A percentile compares a stretch with the other conserved stretches of the same genome.
Conservation (phyloP, 768 basidiomycete genomes). For the Leccinum sublutescens region DNA sequence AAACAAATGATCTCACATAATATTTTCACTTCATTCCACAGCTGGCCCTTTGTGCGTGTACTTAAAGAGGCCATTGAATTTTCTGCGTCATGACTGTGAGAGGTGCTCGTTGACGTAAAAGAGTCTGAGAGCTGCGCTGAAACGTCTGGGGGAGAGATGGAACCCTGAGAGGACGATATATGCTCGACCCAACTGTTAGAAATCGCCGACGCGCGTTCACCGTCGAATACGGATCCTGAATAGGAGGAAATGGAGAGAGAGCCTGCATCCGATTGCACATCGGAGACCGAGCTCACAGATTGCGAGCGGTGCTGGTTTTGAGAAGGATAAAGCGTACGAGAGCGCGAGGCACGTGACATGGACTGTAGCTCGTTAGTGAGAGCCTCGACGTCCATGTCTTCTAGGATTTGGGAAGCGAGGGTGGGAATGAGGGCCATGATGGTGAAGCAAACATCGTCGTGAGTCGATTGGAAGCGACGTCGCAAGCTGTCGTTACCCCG, state of each 20-base stretch:
- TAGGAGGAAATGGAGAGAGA: conserved; percentile 40
- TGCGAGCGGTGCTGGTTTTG: conserved; percentile 24
- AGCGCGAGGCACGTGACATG: conserved; percentile 37
- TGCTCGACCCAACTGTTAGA: conserved; percentile 48
- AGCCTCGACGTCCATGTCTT: conserved; percentile 74
- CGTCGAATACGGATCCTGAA: conserved; percentile 38
- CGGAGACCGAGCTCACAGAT: conserved; percentile 38
- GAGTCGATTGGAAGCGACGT: conserved; percentile 71
- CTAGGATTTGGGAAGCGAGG: conserved; percentile 61
- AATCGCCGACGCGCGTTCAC: conserved; percentile 36
- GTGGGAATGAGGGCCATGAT: conserved; percentile 69
- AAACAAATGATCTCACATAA: conserved; percentile 51
- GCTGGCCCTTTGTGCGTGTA: conserved; percentile 65
- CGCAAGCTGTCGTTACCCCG: conserved; percentile 48
- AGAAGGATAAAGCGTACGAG: conserved; percentile 13
- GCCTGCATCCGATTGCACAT: conserved; percentile 44
- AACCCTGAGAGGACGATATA: conserved; percentile 25
- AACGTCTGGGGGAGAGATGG: conserved; percentile 5
- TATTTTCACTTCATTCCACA: conserved; percentile 94
- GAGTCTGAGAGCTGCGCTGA: conserved; percentile 39
- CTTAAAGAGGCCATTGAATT: conserved; percentile 11
- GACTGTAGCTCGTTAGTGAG: conserved; percentile 57
- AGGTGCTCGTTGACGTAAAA: conserved; percentile 38
- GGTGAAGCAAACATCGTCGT: conserved; percentile 76
- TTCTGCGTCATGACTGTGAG: conserved; percentile 25